These are phyloP conservation scores for Dendrostoma leiphaemia DNA, from an alignment of 2,329 filamentous ascomycete genomes.

Conservation along the genomic window DNA sequence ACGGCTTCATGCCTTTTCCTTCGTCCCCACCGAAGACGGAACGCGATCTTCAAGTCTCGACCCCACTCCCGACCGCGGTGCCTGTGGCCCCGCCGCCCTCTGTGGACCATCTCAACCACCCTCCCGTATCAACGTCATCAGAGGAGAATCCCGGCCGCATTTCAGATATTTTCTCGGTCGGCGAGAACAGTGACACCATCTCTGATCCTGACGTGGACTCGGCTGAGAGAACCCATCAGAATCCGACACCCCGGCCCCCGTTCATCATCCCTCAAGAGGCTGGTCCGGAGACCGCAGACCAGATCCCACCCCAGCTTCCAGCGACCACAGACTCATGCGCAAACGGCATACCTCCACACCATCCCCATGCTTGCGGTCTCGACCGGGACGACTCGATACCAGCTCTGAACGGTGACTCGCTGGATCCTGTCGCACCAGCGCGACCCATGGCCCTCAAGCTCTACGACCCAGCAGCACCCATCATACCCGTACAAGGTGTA, in stretches of 20 bases:
- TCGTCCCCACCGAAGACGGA: neutral
- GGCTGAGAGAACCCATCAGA: neutral
- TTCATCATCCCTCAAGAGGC: neutral
- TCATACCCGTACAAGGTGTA: neutral
- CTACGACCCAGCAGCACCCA: conserved; percentile 17
- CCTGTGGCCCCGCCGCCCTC: neutral
- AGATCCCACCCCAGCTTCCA: neutral
- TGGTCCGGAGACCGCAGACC: neutral
- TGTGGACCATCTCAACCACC: neutral
- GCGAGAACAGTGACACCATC: conserved; percentile 14
- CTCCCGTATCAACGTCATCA: conserved; percentile 14
- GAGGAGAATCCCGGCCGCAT: conserved; percentile 13
- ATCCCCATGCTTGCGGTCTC: neutral
- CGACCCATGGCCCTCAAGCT: conserved; percentile 5
- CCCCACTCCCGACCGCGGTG: neutral
- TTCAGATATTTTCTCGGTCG: conserved; percentile 14
- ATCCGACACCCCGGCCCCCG: neutral
- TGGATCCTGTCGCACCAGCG: neutral
- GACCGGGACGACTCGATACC: neutral
- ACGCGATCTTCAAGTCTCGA: neutral
- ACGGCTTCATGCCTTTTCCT: neutral
- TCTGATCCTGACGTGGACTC: conserved; percentile 13
- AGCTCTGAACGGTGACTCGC: neutral
- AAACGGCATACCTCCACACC: neutral
- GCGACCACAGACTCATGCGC: neutral